Evolutionary conservation across 208 protist species (phyloP).

Genomic region (Plasmodiophora brassicae): DNA sequence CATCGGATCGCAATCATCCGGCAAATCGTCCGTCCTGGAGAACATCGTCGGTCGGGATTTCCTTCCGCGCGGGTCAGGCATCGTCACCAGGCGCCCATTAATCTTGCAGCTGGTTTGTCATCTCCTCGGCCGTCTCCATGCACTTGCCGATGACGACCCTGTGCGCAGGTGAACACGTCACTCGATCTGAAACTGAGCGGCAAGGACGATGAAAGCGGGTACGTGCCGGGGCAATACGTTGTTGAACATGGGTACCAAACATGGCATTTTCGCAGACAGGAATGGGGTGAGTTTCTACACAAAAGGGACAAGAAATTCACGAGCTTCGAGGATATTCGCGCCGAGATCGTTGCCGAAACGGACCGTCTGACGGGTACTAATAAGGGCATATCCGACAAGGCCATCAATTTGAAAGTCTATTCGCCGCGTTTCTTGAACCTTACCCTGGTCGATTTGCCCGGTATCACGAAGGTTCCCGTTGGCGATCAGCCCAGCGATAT

Average conservation of each 20-base stretch:
- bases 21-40: slow-evolving; percentile 87
- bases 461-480: slow-evolving; percentile 93
- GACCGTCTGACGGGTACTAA: slow-evolving; percentile 83
- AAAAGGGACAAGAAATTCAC: slow-evolving; percentile 77
- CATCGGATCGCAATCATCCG: slow-evolving; percentile 47
- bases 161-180: not conserved
- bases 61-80: slow-evolving; percentile 94
- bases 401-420: slow-evolving; percentile 94
- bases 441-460: slow-evolving; percentile 98
- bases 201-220: not conserved
- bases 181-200: not conserved
- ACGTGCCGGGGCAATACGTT: not conserved
- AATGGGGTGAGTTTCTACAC: slow-evolving; percentile 77
- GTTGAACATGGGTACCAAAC: not conserved
- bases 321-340: slow-evolving; percentile 87
- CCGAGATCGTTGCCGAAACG: slow-evolving; percentile 87
- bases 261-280: no score
- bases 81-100: slow-evolving; percentile 96
- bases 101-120: slow-evolving; percentile 93
- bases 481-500: slow-evolving; percentile 96
- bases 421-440: slow-evolving; percentile 89
- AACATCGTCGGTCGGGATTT: slow-evolving; percentile 97
- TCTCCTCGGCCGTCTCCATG: not conserved
- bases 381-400: slow-evolving; percentile 84
- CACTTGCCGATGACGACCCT: not conserved